Base-by-base conservation (phyloP, 768 basidiomycete genomes). In the Zangia roseola region DNA sequence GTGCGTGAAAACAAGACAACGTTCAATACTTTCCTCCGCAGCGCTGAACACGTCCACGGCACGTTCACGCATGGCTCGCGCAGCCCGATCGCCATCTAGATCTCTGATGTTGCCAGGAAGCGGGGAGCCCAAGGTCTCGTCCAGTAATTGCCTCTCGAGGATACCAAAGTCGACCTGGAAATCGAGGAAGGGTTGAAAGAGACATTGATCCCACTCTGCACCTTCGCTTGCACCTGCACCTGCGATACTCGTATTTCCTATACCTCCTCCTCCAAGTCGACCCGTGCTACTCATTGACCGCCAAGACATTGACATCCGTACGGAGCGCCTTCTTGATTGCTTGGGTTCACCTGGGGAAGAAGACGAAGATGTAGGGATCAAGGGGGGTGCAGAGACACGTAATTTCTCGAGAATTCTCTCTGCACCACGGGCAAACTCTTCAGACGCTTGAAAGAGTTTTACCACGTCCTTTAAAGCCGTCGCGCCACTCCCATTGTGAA, bases 111-210 rank as follows among this genome's bases (percentile, higher is more conserved):
- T 50, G 8, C 45, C 51, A 19, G 72, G 69, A 39, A 80, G 64
- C 14, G 78, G 76, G 9, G 73, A 69, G n/a, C 71, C 72, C 16
- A 91, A 71, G 2, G 72, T 69, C 40, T 81, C 76, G 23, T 83
- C 79, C 46, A 98, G 70, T 43, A 82, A 76, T 7, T 83, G 79
- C 30, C 79, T 76, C 68, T 99, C 97, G 28, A 97, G 74, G 1
- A 76, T 70, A 0, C 81, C 80, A 66, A 97, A 97, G 47, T 94
- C 88, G 16, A 82, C 74, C 58, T 98, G 95, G 53, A 87, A 86
- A 58, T 94, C 90, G 21, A 95, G 76, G 72, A 97, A 98, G 2
- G 95, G 92, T 63, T 94, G 93, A 64, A 94, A 97, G 14, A 99
- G 73, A 43, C 88, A 85, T 47, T 85, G 86, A 60, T 97, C 93